A percentile compares a stretch with the other conserved stretches of the same genome.
These are phyloP conservation scores for Chenopodium quinoa DNA, from an alignment of 148 eudicot genomes.

Conservation along the genomic window DNA sequence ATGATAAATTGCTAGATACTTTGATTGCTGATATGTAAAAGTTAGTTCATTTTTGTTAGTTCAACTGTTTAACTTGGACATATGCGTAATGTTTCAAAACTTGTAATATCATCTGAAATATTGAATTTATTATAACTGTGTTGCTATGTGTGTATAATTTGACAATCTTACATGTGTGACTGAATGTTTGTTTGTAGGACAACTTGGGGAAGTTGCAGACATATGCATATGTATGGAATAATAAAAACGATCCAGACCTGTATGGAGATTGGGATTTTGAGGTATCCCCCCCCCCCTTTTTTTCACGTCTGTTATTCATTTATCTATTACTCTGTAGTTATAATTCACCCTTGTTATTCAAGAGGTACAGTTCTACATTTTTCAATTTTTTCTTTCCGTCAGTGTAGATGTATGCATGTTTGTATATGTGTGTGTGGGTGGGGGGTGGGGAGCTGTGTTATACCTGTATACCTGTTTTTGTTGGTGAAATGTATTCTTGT, in stretches of 20 bases:
- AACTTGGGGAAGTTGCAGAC: constrained; percentile 49
- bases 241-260: constrained; percentile 62
- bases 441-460: neutral
- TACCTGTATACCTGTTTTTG: neutral
- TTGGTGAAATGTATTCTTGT: neutral
- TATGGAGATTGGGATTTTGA: constrained; percentile 85
- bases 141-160: neutral
- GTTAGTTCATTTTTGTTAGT: neutral
- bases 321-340: too few species aligned
- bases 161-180: neutral
- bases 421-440: neutral
- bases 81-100: neutral
- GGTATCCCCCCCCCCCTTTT: constrained; percentile 34
- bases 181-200: constrained; percentile 45
- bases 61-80: neutral
- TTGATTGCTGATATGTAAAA: neutral
- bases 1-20: neutral
- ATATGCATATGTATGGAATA: constrained; percentile 69
- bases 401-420: neutral
- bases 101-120: neutral
- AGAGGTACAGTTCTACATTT: neutral
- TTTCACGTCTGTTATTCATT: neutral
- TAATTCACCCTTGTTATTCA: neutral
- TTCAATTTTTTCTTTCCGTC: neutral
- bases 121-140: neutral